Evolutionary conservation across 345 rosid genomes (phyloP).

Genomic region (Hibiscus syriacus): DNA sequence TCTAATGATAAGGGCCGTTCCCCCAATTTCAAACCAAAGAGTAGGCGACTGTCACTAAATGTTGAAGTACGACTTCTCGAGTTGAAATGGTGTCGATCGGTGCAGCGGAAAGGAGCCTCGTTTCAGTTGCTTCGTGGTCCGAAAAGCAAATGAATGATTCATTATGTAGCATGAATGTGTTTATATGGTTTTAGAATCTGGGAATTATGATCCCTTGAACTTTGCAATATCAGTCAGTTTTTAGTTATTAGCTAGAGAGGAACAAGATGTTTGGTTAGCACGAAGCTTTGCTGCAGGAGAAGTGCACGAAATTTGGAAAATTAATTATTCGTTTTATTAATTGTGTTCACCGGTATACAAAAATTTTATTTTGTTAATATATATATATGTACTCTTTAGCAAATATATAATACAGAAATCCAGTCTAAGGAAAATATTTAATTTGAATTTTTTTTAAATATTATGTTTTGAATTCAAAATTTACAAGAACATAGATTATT

Average conservation of each 20-base stretch:
- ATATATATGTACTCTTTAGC: too few species aligned
- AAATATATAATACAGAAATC: too few species aligned
- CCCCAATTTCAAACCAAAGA: slow-evolving; percentile 35
- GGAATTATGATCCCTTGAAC: not conserved
- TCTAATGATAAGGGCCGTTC: slow-evolving; percentile 55
- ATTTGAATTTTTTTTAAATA: too few species aligned
- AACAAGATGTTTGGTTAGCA: not conserved
- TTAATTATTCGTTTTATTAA: too few species aligned
- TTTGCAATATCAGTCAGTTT: not conserved
- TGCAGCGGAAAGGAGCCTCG: not conserved
- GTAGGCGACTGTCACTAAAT: slow-evolving; percentile 12
- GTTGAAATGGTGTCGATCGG: not conserved
- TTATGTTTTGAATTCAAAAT: too few species aligned
- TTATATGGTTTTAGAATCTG: not conserved
- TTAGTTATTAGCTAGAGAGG: not conserved
- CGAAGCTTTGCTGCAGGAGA: not conserved
- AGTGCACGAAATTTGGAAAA: not conserved
- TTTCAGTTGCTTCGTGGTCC: not conserved
- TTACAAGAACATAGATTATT: too few species aligned
- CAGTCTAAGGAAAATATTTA: too few species aligned
- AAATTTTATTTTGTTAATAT: too few species aligned
- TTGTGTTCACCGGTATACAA: too few species aligned
- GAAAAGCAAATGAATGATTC: slow-evolving; percentile 1
- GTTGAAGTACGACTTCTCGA: slow-evolving; percentile 1
- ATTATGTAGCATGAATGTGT: not conserved